phyloP scores from a whole-genome alignment of 768 basidiomycete genomes.

The Zangia roseola region DNA sequence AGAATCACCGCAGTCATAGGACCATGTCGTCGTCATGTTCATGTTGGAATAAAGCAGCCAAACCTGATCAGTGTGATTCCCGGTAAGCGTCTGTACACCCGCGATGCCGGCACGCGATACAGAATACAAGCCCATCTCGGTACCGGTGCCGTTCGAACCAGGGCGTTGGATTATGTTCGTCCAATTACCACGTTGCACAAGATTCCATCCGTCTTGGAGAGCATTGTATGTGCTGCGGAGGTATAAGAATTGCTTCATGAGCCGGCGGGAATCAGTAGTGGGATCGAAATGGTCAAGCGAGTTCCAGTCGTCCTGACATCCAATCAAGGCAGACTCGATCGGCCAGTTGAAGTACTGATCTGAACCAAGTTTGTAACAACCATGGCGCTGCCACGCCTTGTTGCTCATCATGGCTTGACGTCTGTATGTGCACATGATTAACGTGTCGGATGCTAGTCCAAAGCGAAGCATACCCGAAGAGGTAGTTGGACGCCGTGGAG shows the following conservation, averaged over 20 bases:
- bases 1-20: conserved; percentile 52
- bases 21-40: conserved; percentile 68
- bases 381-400: conserved; percentile 89
- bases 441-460: background rate
- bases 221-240: conserved; percentile 68
- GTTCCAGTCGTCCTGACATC: conserved; percentile 90
- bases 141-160: conserved; percentile 77
- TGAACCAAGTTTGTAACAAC: conserved; percentile 89
- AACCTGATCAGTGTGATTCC: conserved; percentile 61
- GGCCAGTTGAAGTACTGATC: conserved; percentile 94
- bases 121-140: conserved; percentile 90
- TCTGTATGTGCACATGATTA: conserved; percentile 37
- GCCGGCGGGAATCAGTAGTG: conserved; percentile 70
- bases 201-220: conserved; percentile 83
- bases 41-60: conserved; percentile 89
- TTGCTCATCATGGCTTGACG: conserved; percentile 90
- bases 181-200: conserved; percentile 86
- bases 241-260: conserved; percentile 70
- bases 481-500: conserved; percentile 87
- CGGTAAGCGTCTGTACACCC: conserved; percentile 59
- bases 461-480: conserved; percentile 63
- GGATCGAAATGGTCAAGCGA: conserved; percentile 94
- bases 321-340: conserved; percentile 71
- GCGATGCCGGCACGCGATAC: conserved; percentile 64
- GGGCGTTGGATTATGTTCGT: conserved; percentile 75